Conservation (phyloP, 768 basidiomycete species). For the Daedalea quercina region DNA sequence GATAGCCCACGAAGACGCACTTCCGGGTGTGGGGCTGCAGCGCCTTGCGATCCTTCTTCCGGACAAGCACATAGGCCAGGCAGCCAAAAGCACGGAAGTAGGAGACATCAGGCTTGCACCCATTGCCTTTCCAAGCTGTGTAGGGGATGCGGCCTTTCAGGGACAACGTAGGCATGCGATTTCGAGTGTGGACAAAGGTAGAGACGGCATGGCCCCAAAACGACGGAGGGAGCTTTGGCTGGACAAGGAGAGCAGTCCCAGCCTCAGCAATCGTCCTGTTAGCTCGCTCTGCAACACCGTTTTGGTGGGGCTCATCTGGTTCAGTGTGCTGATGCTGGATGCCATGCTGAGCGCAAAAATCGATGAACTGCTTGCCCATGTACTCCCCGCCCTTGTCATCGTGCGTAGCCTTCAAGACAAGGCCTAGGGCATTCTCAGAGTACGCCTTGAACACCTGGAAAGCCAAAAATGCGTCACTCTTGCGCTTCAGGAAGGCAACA, state of each 20-base stretch:
- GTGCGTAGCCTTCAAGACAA: constrained; percentile 11
- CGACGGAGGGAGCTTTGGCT: constrained; percentile 5
- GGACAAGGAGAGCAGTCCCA: constrained; percentile 2
- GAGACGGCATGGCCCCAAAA: constrained; percentile 2
- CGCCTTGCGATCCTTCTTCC: constrained; percentile 26
- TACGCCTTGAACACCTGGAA: constrained; percentile 25
- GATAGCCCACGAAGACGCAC: constrained; percentile 25
- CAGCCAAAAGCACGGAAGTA: constrained; percentile 33
- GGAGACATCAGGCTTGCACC: constrained; percentile 19
- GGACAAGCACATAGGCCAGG: constrained; percentile 30
- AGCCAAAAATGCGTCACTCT: constrained; percentile 17
- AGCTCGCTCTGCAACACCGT: constrained; percentile 15
- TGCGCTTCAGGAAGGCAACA: constrained; percentile 13
- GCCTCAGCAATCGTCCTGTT: constrained; percentile 5
- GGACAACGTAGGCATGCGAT: constrained; percentile 3
- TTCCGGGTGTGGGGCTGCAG: constrained; percentile 19
- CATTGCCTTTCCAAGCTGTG: background rate
- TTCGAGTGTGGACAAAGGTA: constrained; percentile 4
- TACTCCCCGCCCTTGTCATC: constrained; percentile 25
- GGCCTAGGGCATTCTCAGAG: constrained; percentile 21
- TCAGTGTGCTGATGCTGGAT: constrained; percentile 13
- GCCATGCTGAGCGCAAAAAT: constrained; percentile 14
- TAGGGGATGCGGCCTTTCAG: constrained; percentile 1
- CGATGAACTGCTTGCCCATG: constrained; percentile 14
- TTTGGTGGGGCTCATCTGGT: constrained; percentile 13